Base-by-base conservation (phyloP, 768 basidiomycete genomes). In the Polyporus arcularius region DNA sequence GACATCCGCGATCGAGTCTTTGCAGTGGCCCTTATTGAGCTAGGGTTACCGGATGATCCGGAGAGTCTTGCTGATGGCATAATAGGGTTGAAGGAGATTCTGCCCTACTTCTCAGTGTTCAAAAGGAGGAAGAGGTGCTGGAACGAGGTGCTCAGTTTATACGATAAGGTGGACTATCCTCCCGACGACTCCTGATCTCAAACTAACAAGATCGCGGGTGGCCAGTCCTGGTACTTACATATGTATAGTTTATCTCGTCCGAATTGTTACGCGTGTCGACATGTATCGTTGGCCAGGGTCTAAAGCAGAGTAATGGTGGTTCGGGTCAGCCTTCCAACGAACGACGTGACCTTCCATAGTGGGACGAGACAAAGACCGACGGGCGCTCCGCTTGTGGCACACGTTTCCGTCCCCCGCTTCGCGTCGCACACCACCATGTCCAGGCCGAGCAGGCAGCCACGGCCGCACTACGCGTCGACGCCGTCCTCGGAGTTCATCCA, bases 381-480 rank as follows among this genome's bases (percentile, higher is more conserved):
- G 46, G 26, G 46, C 46, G 46, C 46, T 48, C 46, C 46, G 18
- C 18, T 28, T 18, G 2, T 53, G 51, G 18, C 12, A 26, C 53
- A 42, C 60, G 49, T 47, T 50, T 14, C 31, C 55, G 47, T 42
- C 57, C 16, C 41, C 28, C 32, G 5, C 55, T n/a, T 30, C 53
- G 57, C 61, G 61, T 43, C 52, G 45, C 52, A 32, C 21, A 32
- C 18, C 43, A 54, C 57, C 28, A 63, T 63, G 62, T 63, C 62
- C 45, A 53, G 48, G 28, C 40, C 53, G 11, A 14, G 40, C 48
- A 47, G 38, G 18, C 53, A 42, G 11, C 43, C 42, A 9, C 57
- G 54, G 12, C 57, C 57, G 11, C 62, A 57, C 18, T 57, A 55
- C 48, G 30, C 57, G 14, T 38, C 57, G 12, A 2, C 53, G 1